phyloP scores from a whole-genome alignment of 83 land plant species.

The Picea abies region DNA sequence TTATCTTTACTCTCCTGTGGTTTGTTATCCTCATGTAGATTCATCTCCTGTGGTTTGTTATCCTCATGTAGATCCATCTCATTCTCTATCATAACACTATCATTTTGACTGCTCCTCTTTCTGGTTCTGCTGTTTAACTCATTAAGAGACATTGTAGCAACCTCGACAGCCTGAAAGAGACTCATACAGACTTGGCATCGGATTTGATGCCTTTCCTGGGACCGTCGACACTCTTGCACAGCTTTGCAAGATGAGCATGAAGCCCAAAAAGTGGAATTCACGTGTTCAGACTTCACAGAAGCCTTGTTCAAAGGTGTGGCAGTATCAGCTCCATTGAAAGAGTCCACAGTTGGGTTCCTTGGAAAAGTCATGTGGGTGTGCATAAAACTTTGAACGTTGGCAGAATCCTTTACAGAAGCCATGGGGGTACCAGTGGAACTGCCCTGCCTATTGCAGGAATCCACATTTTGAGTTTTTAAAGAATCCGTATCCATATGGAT shows the following conservation, averaged over 20 bases:
- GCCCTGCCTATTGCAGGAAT: no score
- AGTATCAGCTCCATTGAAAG: neutral
- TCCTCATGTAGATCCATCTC: no score
- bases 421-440: neutral
- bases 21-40: no score
- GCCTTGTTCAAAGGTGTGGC: no score
- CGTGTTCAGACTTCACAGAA: no score
- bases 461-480: no score
- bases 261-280: neutral
- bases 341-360: neutral
- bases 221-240: neutral
- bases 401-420: neutral
- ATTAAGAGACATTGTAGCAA: constrained; percentile 7
- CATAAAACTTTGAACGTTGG: neutral
- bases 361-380: neutral
- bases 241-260: neutral
- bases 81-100: neutral
- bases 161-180: neutral
- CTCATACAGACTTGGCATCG: neutral
- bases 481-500: no score
- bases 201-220: neutral
- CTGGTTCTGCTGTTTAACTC: neutral
- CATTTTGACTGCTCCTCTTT: neutral
- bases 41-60: no score
- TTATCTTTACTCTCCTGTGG: neutral